Conservation (phyloP, 2,329 filamentous ascomycete species). For the Venturia asperata region DNA sequence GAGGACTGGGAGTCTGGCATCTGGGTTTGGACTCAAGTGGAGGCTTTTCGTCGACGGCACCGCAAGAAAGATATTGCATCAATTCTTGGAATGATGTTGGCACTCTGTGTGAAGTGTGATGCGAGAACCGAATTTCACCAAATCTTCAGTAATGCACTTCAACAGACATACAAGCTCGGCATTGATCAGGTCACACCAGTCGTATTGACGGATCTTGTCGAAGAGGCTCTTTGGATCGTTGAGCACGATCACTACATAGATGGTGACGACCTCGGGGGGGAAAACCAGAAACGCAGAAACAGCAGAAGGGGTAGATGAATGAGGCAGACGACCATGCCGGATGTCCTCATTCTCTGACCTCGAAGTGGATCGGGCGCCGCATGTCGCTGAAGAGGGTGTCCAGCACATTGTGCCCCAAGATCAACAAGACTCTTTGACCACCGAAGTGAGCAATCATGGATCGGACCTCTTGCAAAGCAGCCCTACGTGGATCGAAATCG, state of each 20-base stretch:
- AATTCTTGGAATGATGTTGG: conserved; percentile 12
- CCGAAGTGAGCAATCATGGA: neutral
- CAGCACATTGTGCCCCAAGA: neutral
- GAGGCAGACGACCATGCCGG: neutral
- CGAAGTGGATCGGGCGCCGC: neutral
- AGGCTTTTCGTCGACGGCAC: conserved; percentile 1
- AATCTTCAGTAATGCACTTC: neutral
- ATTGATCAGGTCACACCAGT: neutral
- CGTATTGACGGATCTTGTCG: neutral
- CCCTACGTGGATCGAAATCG: neutral
- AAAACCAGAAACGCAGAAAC: neutral
- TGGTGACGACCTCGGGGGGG: neutral
- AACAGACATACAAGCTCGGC: neutral
- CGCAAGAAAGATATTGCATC: neutral
- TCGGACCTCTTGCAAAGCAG: neutral
- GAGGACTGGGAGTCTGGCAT: conserved; percentile 17
- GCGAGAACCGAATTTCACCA: conserved; percentile 3
- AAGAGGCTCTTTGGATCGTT: neutral
- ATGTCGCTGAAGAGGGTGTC: neutral
- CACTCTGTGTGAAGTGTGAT: conserved; percentile 14
- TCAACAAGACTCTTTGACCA: neutral
- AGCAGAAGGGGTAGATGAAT: neutral
- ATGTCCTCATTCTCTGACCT: neutral
- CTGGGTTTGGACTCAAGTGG: conserved; percentile 15
- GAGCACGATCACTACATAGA: neutral